These are phyloP conservation scores for Discostella stelligeroides DNA, from an alignment of 108 stramenopile genomes.

Conservation along the genomic window DNA sequence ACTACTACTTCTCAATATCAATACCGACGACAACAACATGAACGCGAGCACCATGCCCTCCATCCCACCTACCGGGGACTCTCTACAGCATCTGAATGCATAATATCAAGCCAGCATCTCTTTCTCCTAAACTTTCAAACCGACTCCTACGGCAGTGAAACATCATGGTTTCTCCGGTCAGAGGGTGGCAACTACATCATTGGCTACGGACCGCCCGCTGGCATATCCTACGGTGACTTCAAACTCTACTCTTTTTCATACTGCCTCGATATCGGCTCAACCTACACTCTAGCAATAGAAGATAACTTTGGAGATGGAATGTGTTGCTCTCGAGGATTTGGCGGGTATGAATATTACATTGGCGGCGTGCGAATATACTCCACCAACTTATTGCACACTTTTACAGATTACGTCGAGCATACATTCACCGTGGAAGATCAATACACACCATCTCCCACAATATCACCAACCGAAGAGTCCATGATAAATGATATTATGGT, in stretches of 20 bases:
- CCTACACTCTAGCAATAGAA: slow-evolving; percentile 35
- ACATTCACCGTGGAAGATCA: slow-evolving; percentile 29
- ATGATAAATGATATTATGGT: no score
- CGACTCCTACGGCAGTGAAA: slow-evolving; percentile 47
- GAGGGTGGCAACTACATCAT: slow-evolving; percentile 2
- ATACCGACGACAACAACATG: no score
- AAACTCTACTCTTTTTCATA: slow-evolving; percentile 37
- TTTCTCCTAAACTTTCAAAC: slow-evolving; percentile 46
- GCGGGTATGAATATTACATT: slow-evolving; percentile 41
- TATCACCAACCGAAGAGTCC: slow-evolving; percentile 20
- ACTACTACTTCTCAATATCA: no score
- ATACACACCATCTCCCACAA: slow-evolving; percentile 27
- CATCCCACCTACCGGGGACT: no score
- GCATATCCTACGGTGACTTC: slow-evolving; percentile 35
- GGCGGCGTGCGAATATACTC: slow-evolving; percentile 20
- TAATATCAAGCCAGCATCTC: slow-evolving; percentile 23
- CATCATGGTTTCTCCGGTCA: slow-evolving; percentile 39
- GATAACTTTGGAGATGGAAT: slow-evolving; percentile 55
- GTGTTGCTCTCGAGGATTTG: slow-evolving; percentile 43
- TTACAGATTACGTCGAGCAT: slow-evolving; percentile 51
- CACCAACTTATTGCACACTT: slow-evolving; percentile 28
- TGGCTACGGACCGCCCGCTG: slow-evolving; percentile 32
- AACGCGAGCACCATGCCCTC: no score
- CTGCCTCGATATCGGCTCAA: slow-evolving; percentile 34
- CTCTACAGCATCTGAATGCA: no score